These are phyloP conservation scores for Serendipita sp. DNA, from an alignment of 768 basidiomycete genomes.

Conservation along the genomic window DNA sequence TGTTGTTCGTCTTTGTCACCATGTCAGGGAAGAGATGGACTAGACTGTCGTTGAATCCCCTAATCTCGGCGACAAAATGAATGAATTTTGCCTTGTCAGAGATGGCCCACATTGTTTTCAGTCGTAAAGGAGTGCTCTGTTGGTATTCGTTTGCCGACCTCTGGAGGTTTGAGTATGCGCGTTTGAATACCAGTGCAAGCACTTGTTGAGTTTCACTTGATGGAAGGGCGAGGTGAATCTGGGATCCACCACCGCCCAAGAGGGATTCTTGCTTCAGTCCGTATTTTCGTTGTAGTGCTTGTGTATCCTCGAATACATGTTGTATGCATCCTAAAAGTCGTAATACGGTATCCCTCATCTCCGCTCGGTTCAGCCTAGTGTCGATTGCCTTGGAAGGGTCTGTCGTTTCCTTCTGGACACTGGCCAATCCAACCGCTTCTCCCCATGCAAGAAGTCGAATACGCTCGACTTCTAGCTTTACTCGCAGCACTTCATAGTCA, in stretches of 20 bases:
- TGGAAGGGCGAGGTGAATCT: neutral
- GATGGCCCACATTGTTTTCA: neutral
- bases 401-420: neutral
- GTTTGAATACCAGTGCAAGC: neutral
- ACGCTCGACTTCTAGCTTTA: slow-evolving; percentile 5
- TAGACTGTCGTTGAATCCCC: slow-evolving; percentile 3
- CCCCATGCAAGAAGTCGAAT: slow-evolving; percentile 5
- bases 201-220: neutral
- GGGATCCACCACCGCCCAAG: neutral
- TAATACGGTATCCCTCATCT: neutral
- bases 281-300: neutral
- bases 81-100: neutral
- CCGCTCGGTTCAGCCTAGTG: neutral
- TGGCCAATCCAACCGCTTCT: neutral
- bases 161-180: neutral
- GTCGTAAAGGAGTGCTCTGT: neutral
- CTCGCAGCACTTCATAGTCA: neutral
- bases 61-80: neutral
- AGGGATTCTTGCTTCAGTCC: neutral
- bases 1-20: neutral
- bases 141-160: neutral
- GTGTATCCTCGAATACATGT: neutral
- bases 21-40: neutral
- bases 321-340: neutral
- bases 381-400: neutral